Base-by-base conservation (phyloP, 441 rosid genomes). In the Adansonia madagascariensis region DNA sequence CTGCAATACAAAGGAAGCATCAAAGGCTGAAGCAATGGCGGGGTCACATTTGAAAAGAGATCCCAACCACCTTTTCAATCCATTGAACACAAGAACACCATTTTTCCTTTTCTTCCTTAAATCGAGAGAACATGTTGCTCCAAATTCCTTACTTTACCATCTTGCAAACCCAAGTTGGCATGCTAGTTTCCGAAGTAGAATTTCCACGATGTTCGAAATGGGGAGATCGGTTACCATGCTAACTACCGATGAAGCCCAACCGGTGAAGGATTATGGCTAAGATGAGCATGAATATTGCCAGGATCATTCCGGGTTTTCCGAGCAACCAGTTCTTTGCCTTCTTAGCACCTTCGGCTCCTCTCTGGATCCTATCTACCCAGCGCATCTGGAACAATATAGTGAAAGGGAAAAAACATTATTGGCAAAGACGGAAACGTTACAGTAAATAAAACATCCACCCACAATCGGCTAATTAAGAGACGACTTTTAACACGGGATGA, bases 311-410 rank as follows among this genome's bases (percentile, higher is more conserved):
- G 0, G 92, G 87, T 81, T 84, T 88, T 17, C 97, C 97, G 0
- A 94, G 86, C 77, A 95, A 75, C 97, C 95, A 94, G 75, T 86
- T 92, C 89, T 95, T 95, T 46, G 95, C 90, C 83, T 88, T 94
- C 87, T 81, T 92, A 0, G 87, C 94, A 60, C 86, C 86, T 79
- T 89, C 90, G 0, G 89, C 91, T 80, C 95, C 98, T 59, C 84
- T 94, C 79, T 91, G 97, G 65, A 90, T 82, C 85, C 88, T 84
- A 86, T 91, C 97, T 8, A 89, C 95, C 99, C 97, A 94, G 79
- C 82, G 76, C 97, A 95, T 94, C 99, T 95, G 90, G 77, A 80
- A 81, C 75, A 69, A 79, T 52, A 14, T 3, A 24, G 15, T n/a
- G n/a, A 63, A 7, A 20, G 20, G 2, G 52, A 20, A 57, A 11